Evolutionary conservation across 1,284 basidiomycete genomes (phyloP).

Genomic region (Vanrija humicola): DNA sequence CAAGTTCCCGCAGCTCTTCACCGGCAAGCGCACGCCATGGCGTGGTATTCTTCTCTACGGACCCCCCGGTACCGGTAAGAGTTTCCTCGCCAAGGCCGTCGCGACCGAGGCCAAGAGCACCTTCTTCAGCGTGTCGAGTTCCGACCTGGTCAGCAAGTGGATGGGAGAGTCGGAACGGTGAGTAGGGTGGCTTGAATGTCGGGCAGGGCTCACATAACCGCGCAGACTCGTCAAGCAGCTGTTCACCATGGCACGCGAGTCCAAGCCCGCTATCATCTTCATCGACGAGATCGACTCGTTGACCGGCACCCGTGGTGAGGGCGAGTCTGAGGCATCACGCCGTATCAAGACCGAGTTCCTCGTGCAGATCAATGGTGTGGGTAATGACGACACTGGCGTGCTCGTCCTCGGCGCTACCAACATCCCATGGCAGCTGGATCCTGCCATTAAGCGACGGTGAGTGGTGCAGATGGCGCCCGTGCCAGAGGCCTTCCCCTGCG

Average conservation of each 20-base stretch:
- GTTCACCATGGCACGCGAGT: slow-evolving; percentile 93
- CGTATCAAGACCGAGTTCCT: slow-evolving; percentile 98
- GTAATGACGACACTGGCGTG: slow-evolving; percentile 94
- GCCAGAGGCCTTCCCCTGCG: no score
- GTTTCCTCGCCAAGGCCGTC: slow-evolving; percentile 93
- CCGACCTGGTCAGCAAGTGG: slow-evolving; percentile 98
- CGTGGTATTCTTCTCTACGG: slow-evolving; percentile 92
- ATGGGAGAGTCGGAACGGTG: slow-evolving; percentile 96
- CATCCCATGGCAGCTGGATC: slow-evolving; percentile 95
- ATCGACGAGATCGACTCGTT: slow-evolving; percentile 98
- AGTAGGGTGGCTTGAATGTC: slow-evolving; percentile 28
- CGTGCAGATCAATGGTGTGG: slow-evolving; percentile 93
- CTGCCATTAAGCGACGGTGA: slow-evolving; percentile 92
- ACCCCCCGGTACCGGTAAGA: slow-evolving; percentile 89
- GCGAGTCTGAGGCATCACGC: slow-evolving; percentile 90
- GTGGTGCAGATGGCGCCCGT: no score
- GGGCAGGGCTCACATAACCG: background rate
- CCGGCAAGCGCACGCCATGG: slow-evolving; percentile 97
- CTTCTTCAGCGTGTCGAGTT: slow-evolving; percentile 94
- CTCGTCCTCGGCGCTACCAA: slow-evolving; percentile 99
- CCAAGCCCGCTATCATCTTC: slow-evolving; percentile 97
- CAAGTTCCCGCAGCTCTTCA: slow-evolving; percentile 98
- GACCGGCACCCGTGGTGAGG: slow-evolving; percentile 90
- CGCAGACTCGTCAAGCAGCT: slow-evolving; percentile 88
- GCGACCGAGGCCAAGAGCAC: slow-evolving; percentile 98